Evolutionary conservation across 2,329 filamentous ascomycete species (phyloP), one percentile per base, ranked within the genome.

Genomic region (Fusarium sp.): DNA sequence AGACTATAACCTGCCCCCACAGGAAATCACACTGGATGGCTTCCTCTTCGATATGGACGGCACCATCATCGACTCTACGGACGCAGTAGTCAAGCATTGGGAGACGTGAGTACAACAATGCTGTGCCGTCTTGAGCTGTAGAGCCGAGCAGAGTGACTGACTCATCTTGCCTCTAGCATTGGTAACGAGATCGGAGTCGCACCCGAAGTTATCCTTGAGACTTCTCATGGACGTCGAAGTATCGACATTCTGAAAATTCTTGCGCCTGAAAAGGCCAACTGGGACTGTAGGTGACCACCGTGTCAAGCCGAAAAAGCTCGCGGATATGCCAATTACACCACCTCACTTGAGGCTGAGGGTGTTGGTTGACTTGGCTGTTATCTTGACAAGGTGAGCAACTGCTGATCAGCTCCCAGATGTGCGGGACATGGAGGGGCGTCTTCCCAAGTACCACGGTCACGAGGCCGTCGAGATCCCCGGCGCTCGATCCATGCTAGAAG

Each of bases 401-500:
- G 47, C 64, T 68, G 41, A 66, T 52, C 33, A 19, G 14, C 45
- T 29, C 27, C 19, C 37, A 96, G 93, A 97, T 72, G 87, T 97
- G 67, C 86, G 84, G 73, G 79, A 88, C 53, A 86, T 93, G 74
- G 95, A 98, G 78, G 88, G 85, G 21, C 80, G 84, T 19, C 87
- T 98, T 33, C 94, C 94, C 4, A 84, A 86, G 71, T 81, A 89
- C 48, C 92, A 91, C 77, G 92, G 92, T 50, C 76, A 82, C 36
- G 89, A 94, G 74, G 94, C 92, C 35, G 82, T 88, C 57, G 93
- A 97, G 75, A 92, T 98, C 64, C 92, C 92, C 1, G 95, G 94
- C 11, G 89, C 91, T 7, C 86, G 93, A 59, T 73, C 80, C 27
- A 82, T 97, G 49, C 84, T 97, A 45, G 79, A 85, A 60, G 75